phyloP scores from a whole-genome alignment of 139 green algal genomes.

The Coelastrella sp. region DNA sequence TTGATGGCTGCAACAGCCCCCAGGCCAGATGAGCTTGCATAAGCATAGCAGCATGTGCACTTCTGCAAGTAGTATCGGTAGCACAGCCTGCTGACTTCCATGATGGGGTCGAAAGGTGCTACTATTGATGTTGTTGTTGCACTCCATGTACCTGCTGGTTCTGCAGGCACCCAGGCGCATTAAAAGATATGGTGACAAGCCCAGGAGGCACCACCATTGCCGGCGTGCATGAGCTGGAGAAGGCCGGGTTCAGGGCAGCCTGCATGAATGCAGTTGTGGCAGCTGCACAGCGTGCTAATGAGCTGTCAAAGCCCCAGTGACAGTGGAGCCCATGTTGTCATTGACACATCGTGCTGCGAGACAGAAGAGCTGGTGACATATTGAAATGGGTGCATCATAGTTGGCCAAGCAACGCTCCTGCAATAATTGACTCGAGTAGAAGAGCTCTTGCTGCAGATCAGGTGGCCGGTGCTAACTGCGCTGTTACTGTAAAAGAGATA shows the following conservation, averaged over 20 bases:
- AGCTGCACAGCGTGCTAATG: conserved; percentile 82
- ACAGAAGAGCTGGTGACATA: neutral
- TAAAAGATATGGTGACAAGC: conserved; percentile 83
- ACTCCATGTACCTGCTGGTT: neutral
- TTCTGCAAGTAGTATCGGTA: conserved; percentile 49
- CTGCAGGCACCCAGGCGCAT: conserved; percentile 40
- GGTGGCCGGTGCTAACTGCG: too few relatives aligned
- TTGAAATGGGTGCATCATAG: neutral
- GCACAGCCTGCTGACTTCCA: neutral
- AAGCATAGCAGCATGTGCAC: too few relatives aligned
- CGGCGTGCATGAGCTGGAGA: conserved; percentile 93
- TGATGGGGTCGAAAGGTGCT: neutral
- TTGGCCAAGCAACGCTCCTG: too few relatives aligned
- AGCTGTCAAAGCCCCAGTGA: conserved; percentile 71
- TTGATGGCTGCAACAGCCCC: too few relatives aligned
- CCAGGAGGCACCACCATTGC: conserved; percentile 96
- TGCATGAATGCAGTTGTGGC: conserved; percentile 94
- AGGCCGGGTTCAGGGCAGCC: conserved; percentile 78
- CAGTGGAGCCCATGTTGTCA: neutral
- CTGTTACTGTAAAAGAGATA: too few relatives aligned
- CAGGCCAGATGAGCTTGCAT: too few relatives aligned
- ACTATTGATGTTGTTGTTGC: neutral
- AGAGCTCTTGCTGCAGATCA: too few relatives aligned
- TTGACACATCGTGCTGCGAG: neutral
- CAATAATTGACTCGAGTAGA: too few relatives aligned